Evolutionary conservation across 179 eudicot species (phyloP), one percentile per base, ranked within the genome.

Genomic region (Pouteria campechiana): DNA sequence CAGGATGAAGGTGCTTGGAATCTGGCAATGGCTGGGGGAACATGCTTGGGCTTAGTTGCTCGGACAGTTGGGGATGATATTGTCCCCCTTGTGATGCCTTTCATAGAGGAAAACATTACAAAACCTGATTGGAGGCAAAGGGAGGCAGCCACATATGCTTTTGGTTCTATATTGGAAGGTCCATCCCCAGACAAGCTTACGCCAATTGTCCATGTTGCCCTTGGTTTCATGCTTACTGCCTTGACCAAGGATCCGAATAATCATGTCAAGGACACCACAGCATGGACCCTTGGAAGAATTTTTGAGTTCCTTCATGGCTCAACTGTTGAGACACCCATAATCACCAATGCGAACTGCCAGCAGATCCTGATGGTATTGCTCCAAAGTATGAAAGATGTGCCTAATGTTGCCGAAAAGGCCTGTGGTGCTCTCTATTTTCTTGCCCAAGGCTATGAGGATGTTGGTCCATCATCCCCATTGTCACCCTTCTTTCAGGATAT

Each of bases 1-100:
- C 97, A 85, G 63, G 97, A 89, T 58, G 97, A 89, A 48, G 86
- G 95, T 47, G 95, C 95, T 29, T 89, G 97, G 97, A 89, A 89
- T 57, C 50, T 89, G 31, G 93, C 97, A 6, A 89, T 85, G 97
- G 95, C 97, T 17, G 97, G 97, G 55, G 97, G 97, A 1, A 89
- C 97, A 53, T 89, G 95, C 63, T 79, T 89, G 41, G 97, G 97
- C 50, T 70, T 89, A 55, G 95, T 85, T 61, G 95, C 97, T 15
- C 72, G 93, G 10, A 81, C 97, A 3, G 95, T 89, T 17, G 85
- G 93, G 21, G 93, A 89, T 54, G 97, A 89, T 54, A 74, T 89
- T 58, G 97, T 89, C 4, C 89, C 93, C 25, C 92, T 89, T 51
- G 95, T 89, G 23, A 73, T 89, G 93, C 97, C 97, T 25, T 89